A percentile compares a stretch with the other conserved stretches of the same genome.
Conservation (phyloP, 2,329 filamentous ascomycete species). For the Graphiopsis chlorocephala region DNA sequence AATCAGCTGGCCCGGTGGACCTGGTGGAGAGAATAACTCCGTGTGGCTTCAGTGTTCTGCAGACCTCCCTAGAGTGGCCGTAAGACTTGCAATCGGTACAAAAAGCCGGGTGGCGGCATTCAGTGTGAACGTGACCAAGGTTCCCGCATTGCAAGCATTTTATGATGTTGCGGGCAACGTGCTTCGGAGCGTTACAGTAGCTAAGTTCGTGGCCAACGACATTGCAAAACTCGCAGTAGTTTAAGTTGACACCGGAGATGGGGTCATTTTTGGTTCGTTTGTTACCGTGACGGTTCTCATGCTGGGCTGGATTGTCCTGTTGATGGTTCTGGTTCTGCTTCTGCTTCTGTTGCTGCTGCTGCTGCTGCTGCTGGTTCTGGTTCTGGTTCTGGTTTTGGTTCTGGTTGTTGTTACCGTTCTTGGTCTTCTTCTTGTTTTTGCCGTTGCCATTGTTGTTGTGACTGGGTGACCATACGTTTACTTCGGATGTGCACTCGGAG, state of each 20-base stretch:
- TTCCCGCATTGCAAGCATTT: not conserved
- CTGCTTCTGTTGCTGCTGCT: not conserved
- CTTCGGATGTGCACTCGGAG: not conserved
- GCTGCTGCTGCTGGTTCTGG: not conserved
- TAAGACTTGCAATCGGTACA: not conserved
- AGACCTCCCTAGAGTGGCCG: not conserved
- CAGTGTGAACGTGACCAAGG: not conserved
- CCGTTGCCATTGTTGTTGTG: not conserved
- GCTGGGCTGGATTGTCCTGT: not conserved
- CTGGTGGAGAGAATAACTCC: not conserved
- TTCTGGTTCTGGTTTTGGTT: not conserved
- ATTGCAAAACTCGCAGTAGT: slow-evolving; percentile 14
- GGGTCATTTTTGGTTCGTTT: not conserved
- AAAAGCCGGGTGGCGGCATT: slow-evolving; percentile 3
- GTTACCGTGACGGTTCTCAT: not conserved
- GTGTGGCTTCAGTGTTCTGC: not conserved
- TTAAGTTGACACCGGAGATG: not conserved
- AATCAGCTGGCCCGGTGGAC: not conserved
- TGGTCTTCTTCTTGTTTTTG: not conserved
- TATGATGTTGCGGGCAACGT: not conserved
- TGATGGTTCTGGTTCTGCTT: not conserved
- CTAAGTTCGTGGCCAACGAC: not conserved
- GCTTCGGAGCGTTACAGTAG: not conserved
- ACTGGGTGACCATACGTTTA: not conserved
- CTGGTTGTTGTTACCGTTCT: too few relatives aligned